Evolutionary conservation across 2,329 filamentous ascomycete species (phyloP).

Genomic region (Alternaria sp.): DNA sequence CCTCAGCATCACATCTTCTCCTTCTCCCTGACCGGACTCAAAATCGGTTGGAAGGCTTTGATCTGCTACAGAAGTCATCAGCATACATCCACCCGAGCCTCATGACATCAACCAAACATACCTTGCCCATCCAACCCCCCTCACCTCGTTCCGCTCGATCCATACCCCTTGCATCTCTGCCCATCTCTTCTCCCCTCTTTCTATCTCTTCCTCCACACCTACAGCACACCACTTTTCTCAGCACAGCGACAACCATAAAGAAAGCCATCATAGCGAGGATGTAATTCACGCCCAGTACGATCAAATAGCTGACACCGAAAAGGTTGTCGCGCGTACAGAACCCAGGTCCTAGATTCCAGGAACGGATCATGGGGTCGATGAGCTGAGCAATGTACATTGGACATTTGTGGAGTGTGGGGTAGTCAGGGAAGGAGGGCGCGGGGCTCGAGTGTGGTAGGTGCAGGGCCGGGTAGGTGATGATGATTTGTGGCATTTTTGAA

Average conservation of each 20-base stretch:
- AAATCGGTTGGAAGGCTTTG: background rate
- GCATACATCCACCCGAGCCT: fast-evolving
- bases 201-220: background rate
- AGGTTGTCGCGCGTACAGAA: constrained; percentile 1
- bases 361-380: background rate
- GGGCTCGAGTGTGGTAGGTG: background rate
- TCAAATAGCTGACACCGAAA: background rate
- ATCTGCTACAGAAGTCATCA: background rate
- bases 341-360: background rate
- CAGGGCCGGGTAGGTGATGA: background rate
- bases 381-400: background rate
- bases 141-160: background rate
- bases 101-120: background rate
- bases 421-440: background rate
- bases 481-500: background rate
- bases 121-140: background rate
- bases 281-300: background rate
- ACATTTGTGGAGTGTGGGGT: background rate
- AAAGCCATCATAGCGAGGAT: background rate
- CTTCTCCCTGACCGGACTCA: background rate
- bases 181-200: background rate
- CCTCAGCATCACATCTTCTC: background rate
- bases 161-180: background rate
- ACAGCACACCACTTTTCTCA: background rate
- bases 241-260: background rate